phyloP scores from a whole-genome alignment of 2,329 filamentous ascomycete species.

The Hirsutella minnesotensis region DNA sequence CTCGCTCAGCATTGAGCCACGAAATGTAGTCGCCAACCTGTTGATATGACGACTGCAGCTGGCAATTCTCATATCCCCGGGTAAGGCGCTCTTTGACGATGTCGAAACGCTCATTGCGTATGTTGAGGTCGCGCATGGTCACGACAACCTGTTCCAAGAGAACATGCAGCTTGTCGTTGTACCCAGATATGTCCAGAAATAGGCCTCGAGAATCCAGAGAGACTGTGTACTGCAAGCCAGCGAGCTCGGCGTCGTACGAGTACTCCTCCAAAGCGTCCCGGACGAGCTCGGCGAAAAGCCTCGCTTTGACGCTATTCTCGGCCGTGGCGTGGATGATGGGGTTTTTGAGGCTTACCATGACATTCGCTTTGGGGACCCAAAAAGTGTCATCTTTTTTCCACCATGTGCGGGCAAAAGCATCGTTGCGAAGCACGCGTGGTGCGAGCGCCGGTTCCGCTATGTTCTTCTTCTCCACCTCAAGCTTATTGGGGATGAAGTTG shows the following conservation, averaged over 20 bases:
- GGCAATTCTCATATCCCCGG: constrained; percentile 73
- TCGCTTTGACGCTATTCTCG: constrained; percentile 64
- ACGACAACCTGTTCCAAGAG: constrained; percentile 79
- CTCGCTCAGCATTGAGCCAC: constrained; percentile 66
- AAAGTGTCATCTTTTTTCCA: constrained; percentile 98
- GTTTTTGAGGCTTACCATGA: constrained; percentile 70
- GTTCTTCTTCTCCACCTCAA: constrained; percentile 92
- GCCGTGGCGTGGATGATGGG: constrained; percentile 71
- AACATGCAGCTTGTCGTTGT: constrained; percentile 92
- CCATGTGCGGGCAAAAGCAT: constrained; percentile 72
- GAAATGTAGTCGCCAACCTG: constrained; percentile 75
- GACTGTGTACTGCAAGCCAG: constrained; percentile 78
- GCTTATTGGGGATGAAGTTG: constrained; percentile 85
- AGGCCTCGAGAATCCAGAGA: constrained; percentile 60
- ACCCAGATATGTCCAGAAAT: constrained; percentile 70
- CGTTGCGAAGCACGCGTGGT: constrained; percentile 77
- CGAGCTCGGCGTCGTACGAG: constrained; percentile 89
- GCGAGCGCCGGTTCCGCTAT: constrained; percentile 60
- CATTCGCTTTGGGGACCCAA: constrained; percentile 90
- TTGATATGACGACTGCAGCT: constrained; percentile 77
- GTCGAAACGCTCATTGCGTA: constrained; percentile 78
- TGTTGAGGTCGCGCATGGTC: constrained; percentile 72
- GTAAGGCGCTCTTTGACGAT: constrained; percentile 79
- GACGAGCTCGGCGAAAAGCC: constrained; percentile 75
- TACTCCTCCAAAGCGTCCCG: constrained; percentile 85